Base-by-base conservation (phyloP, 441 rosid species). In the Pelargonium myrrhifolium region DNA sequence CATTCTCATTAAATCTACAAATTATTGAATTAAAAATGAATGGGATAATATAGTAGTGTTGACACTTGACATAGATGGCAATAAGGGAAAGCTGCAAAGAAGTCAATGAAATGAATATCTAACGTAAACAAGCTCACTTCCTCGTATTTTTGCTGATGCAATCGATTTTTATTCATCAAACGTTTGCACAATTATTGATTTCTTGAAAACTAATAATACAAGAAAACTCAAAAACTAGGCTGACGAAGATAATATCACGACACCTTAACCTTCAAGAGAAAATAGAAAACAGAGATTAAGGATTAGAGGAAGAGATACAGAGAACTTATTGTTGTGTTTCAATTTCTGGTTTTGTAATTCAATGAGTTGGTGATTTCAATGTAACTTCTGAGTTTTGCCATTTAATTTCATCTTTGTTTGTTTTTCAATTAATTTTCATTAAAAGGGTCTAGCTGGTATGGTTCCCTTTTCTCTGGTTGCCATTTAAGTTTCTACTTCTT, bases 31-130 rank as follows among this genome's bases (percentile, higher is more conserved):
- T 55, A 35, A 35, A 35, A 35, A 35, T 35, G 8, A 6, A 35
- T 35, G 39, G 7, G 39, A 35, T 35, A 7, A 55, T 55, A 55
- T 55, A 7, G 24, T 55, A 55, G 21, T 9, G 18, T n/a, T n/a
- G n/a, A n/a, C n/a, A n/a, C n/a, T 55, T 55, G 60, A 55, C 60
- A 55, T 55, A 55, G 60, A 55, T 17, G 21, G 60, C 24, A 55
- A 22, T 55, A 55, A 18, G 10, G 60, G 18, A 22, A 55, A 18
- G 60, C 21, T 18, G 60, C 24, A 55, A 18, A 9, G 3, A 55
- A 55, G 60, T 55, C 60, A 55, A 55, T 55, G 26, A 18, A 55
- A 55, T 55, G 24, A n/a, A 55, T 18, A 55, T 18, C 60, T 17
- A 55, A 9, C 39, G 8, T 35, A 35, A 35, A 35, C 39, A 35